A percentile compares a stretch with the other conserved stretches of the same genome.
Evolutionary conservation across 768 basidiomycete species (phyloP).

Genomic region (Phylloporus scabripes): DNA sequence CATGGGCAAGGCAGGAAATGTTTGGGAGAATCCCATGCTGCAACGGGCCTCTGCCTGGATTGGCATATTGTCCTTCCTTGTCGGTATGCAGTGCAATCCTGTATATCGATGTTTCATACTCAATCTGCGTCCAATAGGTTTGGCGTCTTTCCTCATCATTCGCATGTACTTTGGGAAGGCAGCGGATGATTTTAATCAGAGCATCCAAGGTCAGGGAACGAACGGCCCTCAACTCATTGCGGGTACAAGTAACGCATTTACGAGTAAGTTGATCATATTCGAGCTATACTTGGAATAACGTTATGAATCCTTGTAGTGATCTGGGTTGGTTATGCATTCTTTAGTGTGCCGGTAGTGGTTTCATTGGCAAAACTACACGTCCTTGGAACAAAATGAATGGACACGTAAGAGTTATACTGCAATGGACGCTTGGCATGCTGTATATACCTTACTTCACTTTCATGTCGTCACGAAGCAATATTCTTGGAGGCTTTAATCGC

Average conservation of each 20-base stretch:
- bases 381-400: slow-evolving; percentile 37
- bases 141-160: slow-evolving; percentile 63
- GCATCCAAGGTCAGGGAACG: slow-evolving; percentile 46
- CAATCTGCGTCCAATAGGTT: slow-evolving; percentile 36
- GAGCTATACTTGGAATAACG: slow-evolving; percentile 1
- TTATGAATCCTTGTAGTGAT: slow-evolving; percentile 46
- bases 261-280: slow-evolving; percentile 44
- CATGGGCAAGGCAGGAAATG: slow-evolving; percentile 46
- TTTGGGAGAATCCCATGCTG: slow-evolving; percentile 51
- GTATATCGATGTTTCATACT: neutral
- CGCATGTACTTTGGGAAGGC: slow-evolving; percentile 82
- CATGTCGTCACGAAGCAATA: too few species aligned
- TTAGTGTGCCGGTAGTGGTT: slow-evolving; percentile 61
- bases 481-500: slow-evolving; percentile 6
- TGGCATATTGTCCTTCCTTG: slow-evolving; percentile 70
- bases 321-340: slow-evolving; percentile 75
- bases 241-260: slow-evolving; percentile 63
- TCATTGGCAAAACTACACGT: slow-evolving; percentile 67
- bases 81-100: slow-evolving; percentile 40
- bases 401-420: neutral
- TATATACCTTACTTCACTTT: too few species aligned
- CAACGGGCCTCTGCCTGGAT: slow-evolving; percentile 66
- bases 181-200: slow-evolving; percentile 68
- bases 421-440: too few species aligned
- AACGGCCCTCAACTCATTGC: slow-evolving; percentile 59